Conservation (phyloP, 169 alveolate genomes). For the Plasmodium vivax region DNA sequence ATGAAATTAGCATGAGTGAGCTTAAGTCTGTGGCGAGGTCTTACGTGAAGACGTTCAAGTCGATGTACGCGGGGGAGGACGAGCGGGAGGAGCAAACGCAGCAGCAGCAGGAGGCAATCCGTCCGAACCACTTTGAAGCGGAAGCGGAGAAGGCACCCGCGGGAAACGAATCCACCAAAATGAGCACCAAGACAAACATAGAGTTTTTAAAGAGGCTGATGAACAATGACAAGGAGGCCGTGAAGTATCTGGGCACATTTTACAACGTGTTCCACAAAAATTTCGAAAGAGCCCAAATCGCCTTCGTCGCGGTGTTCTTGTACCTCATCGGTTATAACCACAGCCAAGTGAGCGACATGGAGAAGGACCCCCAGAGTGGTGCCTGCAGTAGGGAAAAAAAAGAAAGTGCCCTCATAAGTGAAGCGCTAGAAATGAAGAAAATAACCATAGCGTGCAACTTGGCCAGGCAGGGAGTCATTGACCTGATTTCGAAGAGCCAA, state of each 20-base stretch:
- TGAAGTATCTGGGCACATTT: conserved; percentile 32
- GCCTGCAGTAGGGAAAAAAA: neutral
- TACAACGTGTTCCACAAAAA: conserved; percentile 66
- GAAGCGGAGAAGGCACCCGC: neutral
- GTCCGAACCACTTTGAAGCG: neutral
- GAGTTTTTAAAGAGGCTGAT: conserved; percentile 54
- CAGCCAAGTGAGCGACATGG: neutral
- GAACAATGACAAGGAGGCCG: conserved; percentile 61
- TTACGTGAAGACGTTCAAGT: conserved; percentile 8
- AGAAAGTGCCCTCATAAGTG: conserved; percentile 3
- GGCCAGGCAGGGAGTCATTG: conserved; percentile 75
- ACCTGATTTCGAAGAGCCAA: conserved; percentile 70
- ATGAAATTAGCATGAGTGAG: conserved; percentile 21
- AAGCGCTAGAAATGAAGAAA: conserved; percentile 53
- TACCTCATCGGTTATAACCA: conserved; percentile 67
- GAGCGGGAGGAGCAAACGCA: too few relatives aligned
- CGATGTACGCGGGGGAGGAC: neutral
- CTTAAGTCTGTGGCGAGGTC: neutral
- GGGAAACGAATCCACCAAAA: neutral
- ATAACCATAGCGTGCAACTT: conserved; percentile 69
- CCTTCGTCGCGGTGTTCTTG: conserved; percentile 69
- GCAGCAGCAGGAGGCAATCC: neutral
- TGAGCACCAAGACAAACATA: neutral
- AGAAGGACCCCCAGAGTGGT: neutral
- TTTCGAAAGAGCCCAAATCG: conserved; percentile 73